These are phyloP conservation scores for Aspergillus persii DNA, from an alignment of 2,329 filamentous ascomycete species.

Conservation along the genomic window DNA sequence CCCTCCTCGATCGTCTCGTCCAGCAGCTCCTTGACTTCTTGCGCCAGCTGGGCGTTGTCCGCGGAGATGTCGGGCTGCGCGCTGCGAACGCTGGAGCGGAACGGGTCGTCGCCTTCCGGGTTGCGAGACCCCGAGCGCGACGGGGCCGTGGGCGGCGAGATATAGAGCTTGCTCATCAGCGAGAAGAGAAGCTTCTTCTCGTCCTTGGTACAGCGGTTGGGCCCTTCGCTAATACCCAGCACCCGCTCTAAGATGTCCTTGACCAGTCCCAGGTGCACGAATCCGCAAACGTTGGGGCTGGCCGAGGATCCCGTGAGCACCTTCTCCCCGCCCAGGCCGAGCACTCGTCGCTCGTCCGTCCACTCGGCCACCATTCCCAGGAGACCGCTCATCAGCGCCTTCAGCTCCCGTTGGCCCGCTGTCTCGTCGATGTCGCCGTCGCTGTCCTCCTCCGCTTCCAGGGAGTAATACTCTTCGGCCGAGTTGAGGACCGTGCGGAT, in stretches of 20 bases:
- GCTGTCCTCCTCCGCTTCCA: conserved; percentile 71
- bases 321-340: conserved; percentile 57
- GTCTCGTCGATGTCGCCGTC: conserved; percentile 71
- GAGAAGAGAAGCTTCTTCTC: conserved; percentile 79
- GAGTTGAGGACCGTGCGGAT: conserved; percentile 65
- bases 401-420: conserved; percentile 64
- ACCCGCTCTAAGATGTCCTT: conserved; percentile 74
- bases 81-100: conserved; percentile 50
- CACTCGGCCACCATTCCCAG: conserved; percentile 81
- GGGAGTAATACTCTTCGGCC: conserved; percentile 63
- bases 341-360: conserved; percentile 83
- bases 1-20: conserved; percentile 54
- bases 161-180: conserved; percentile 77
- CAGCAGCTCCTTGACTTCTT: conserved; percentile 57
- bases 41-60: conserved; percentile 52
- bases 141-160: conserved; percentile 62
- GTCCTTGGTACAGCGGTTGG: conserved; percentile 55
- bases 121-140: conserved; percentile 37
- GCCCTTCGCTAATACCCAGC: conserved; percentile 46
- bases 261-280: conserved; percentile 78
- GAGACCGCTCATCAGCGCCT: conserved; percentile 66
- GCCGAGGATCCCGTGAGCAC: conserved; percentile 51
- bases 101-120: conserved; percentile 61
- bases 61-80: conserved; percentile 51
- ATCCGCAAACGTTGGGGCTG: conserved; percentile 60